phyloP scores from a whole-genome alignment of 495 filamentous ascomycete species.

The Melanomma pulvis-pyrius region DNA sequence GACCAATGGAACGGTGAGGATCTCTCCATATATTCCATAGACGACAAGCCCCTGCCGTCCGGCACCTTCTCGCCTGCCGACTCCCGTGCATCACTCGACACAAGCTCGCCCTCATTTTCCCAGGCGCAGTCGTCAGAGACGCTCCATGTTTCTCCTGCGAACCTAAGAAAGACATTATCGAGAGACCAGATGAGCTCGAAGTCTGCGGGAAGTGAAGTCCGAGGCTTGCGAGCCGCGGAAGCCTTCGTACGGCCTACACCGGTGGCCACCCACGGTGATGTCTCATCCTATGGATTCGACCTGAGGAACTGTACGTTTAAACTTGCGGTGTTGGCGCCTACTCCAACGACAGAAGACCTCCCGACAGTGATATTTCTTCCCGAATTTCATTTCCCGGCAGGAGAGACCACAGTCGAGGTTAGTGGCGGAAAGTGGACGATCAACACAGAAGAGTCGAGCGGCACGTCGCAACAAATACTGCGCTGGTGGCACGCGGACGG shows the following conservation, averaged over 20 bases:
- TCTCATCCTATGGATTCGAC: slow-evolving; percentile 75
- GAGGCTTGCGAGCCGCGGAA: slow-evolving; percentile 84
- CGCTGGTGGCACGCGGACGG: slow-evolving; percentile 91
- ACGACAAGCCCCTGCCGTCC: slow-evolving; percentile 71
- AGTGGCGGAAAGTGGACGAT: slow-evolving; percentile 90
- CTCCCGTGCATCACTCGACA: slow-evolving; percentile 51
- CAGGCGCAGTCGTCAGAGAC: slow-evolving; percentile 52
- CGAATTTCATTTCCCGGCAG: slow-evolving; percentile 88
- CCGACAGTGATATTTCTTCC: slow-evolving; percentile 89
- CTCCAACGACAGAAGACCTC: slow-evolving; percentile 52
- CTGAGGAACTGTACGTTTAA: slow-evolving; percentile 46
- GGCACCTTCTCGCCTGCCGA: slow-evolving; percentile 44
- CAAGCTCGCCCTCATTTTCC: slow-evolving; percentile 61
- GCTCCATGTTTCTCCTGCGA: slow-evolving; percentile 62
- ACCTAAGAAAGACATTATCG: slow-evolving; percentile 71
- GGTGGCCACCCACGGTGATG: slow-evolving; percentile 68
- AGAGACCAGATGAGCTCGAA: slow-evolving; percentile 48
- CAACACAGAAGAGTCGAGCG: slow-evolving; percentile 67
- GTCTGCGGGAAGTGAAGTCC: slow-evolving; percentile 17
- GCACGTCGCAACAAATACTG: slow-evolving; percentile 67
- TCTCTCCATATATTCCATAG: slow-evolving; percentile 81
- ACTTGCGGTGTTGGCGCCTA: slow-evolving; percentile 39
- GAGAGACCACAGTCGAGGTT: slow-evolving; percentile 67
- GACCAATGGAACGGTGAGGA: slow-evolving; percentile 99
- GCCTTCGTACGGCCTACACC: slow-evolving; percentile 88